Percentiles rank a stretch among this genome's conserved stretches.
Evolutionary conservation across 2,329 filamentous ascomycete genomes (phyloP).

Genomic region (Colletotrichum sp.): DNA sequence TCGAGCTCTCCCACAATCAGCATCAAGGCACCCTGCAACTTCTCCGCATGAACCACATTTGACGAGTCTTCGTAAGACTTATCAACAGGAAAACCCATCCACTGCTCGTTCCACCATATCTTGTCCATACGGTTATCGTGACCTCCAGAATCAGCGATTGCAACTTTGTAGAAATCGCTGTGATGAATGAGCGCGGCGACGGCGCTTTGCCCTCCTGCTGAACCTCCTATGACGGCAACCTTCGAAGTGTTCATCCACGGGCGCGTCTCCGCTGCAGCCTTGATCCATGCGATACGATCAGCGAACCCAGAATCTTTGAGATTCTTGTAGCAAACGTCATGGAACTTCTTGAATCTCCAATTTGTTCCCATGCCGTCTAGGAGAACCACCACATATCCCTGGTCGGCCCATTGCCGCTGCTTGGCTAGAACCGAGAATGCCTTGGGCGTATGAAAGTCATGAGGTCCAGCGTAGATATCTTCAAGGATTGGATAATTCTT

Average conservation of each 20-base stretch:
- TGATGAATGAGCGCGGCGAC: conserved; percentile 31
- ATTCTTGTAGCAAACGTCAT: conserved; percentile 34
- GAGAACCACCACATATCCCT: conserved; percentile 33
- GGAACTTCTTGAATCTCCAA: conserved; percentile 33
- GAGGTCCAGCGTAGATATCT: conserved; percentile 32
- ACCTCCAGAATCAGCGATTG: conserved; percentile 30
- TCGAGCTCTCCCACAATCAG: conserved; percentile 33
- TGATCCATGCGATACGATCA: conserved; percentile 34
- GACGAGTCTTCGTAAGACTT: conserved; percentile 30
- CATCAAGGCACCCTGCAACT: conserved; percentile 30
- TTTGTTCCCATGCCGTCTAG: conserved; percentile 37
- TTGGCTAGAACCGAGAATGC: conserved; percentile 22
- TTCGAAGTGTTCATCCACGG: conserved; percentile 32
- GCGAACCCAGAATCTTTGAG: conserved; percentile 31
- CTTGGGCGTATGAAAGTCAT: conserved; percentile 28
- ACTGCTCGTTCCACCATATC: conserved; percentile 35
- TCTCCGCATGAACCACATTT: conserved; percentile 31
- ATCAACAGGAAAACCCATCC: conserved; percentile 37
- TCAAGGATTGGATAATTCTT: conserved; percentile 33
- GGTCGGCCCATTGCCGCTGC: conserved; percentile 28
- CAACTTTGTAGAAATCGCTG: conserved; percentile 32
- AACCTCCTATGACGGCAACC: conserved; percentile 32
- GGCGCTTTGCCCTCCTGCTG: conserved; percentile 34
- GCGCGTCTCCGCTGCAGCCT: conserved; percentile 28
- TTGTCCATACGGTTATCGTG: conserved; percentile 37